Percentiles rank a stretch among this genome's conserved stretches.
These are phyloP conservation scores for Globisporangium middletonii DNA, from an alignment of 352 stramenopile genomes.

Conservation along the genomic window DNA sequence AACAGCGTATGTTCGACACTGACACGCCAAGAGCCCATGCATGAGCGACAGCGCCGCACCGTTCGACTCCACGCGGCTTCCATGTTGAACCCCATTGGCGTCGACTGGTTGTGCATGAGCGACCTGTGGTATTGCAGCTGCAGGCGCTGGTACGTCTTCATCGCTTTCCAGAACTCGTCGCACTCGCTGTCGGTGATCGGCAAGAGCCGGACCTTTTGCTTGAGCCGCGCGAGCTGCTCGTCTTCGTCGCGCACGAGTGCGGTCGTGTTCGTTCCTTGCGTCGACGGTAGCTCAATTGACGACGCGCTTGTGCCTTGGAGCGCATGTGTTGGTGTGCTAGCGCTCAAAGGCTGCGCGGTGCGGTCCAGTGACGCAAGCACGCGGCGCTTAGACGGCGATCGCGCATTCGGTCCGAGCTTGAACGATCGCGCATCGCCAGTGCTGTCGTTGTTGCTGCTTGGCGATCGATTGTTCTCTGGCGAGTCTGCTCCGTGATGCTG, in stretches of 20 bases:
- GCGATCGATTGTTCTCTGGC: not conserved
- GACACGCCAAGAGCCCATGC: too few relatives aligned
- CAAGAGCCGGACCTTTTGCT: slow-evolving; percentile 31
- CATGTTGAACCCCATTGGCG: slow-evolving; percentile 51
- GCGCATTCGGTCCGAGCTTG: not conserved
- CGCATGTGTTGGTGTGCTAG: not conserved
- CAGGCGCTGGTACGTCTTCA: slow-evolving; percentile 37
- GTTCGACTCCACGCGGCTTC: slow-evolving; percentile 45
- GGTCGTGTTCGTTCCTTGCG: not conserved
- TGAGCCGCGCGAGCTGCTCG: slow-evolving; percentile 39
- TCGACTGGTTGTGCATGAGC: slow-evolving; percentile 25
- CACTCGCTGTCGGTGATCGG: slow-evolving; percentile 36
- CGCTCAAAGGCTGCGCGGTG: not conserved
- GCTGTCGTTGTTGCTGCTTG: slow-evolving; percentile 3
- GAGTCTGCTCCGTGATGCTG: not conserved
- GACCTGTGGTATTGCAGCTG: slow-evolving; percentile 26
- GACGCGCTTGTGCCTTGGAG: not conserved
- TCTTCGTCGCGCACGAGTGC: slow-evolving; percentile 11
- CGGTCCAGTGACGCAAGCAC: slow-evolving; percentile 4
- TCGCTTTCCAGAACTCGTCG: slow-evolving; percentile 33
- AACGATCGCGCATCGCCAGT: not conserved
- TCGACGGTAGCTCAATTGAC: not conserved
- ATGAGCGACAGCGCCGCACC: slow-evolving; percentile 13
- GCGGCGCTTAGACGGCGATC: slow-evolving; percentile 2
- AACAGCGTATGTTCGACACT: not conserved